Evolutionary conservation across 2,329 filamentous ascomycete genomes (phyloP), one percentile per base, ranked within the genome.

Genomic region (Sarocladiaceae sp.): DNA sequence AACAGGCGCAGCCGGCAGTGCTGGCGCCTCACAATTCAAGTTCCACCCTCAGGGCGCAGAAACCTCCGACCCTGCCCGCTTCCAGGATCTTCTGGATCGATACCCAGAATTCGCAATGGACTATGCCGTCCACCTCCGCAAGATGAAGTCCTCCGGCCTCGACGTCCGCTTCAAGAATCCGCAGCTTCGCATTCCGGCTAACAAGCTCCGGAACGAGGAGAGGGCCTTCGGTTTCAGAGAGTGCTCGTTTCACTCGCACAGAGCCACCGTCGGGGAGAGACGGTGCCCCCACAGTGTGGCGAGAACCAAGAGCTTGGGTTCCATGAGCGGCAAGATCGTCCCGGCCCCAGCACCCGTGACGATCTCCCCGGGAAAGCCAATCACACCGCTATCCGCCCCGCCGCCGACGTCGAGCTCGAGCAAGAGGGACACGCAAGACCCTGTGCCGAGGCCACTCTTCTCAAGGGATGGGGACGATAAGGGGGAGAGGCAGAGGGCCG

Each of bases 181-280:
- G 12, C 76, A 79, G 60, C 69, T 80, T 18, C 68, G 76, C 49
- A 69, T 80, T 43, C 72, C 73, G 12, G 72, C 69, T 50, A 80
- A 80, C 62, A 64, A 65, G 45, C 63, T 80, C 18, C 66, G 70
- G 48, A 76, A 70, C 58, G 75, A 76, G 35, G 72, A 78, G 61
- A 72, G 76, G 27, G 65, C 72, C 43, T 79, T 78, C 53, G 76
- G 76, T n/a, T 80, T 79, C 57, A 67, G 76, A 19, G 73, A 76
- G 57, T 80, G 76, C 57, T 76, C 74, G 11, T 80, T 80, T 52
- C 76, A 80, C 56, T 76, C 72, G 29, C 76, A 80, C 53, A 67
- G 76, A 16, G 68, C 72, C 4, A 59, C 65, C 6, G 73, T 78
- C 26, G 76, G 74, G 16, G 69, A 80, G 57, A 67, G 67, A 4